Percentiles rank a stretch among this genome's conserved stretches.
Evolutionary conservation across 345 rosid genomes (phyloP).

Genomic region (Dovyalis caffra): DNA sequence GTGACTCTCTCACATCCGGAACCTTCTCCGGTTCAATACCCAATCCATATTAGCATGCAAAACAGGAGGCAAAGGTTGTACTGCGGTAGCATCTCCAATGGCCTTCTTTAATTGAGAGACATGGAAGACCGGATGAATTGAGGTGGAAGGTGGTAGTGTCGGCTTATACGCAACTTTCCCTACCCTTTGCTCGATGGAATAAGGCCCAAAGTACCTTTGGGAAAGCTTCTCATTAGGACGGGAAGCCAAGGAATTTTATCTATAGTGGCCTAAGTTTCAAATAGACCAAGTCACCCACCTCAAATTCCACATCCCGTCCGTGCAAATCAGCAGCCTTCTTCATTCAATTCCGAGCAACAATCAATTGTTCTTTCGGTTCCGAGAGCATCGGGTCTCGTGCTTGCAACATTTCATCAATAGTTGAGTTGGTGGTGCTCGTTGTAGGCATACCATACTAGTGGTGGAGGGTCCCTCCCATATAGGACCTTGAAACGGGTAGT

Average conservation of each 20-base stretch:
- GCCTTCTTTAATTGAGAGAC: not conserved
- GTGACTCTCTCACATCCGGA: not conserved
- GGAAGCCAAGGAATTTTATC: not conserved
- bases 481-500: not conserved
- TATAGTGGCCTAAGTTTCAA: not conserved
- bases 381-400: not conserved
- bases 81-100: no score
- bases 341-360: not conserved
- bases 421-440: not conserved
- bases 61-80: accelerated
- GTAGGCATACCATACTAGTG: not conserved
- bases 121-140: not conserved
- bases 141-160: not conserved
- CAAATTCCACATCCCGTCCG: not conserved
- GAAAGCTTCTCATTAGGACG: not conserved
- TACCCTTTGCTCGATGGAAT: not conserved
- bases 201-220: not conserved
- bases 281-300: not conserved
- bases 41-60: no score
- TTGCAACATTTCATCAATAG: not conserved
- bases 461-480: not conserved
- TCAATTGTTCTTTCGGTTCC: not conserved
- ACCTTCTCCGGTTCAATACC: no score
- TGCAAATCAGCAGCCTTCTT: not conserved
- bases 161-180: not conserved